These are phyloP conservation scores for Adansonia grandidieri DNA, from an alignment of 441 rosid genomes.

Conservation along the genomic window DNA sequence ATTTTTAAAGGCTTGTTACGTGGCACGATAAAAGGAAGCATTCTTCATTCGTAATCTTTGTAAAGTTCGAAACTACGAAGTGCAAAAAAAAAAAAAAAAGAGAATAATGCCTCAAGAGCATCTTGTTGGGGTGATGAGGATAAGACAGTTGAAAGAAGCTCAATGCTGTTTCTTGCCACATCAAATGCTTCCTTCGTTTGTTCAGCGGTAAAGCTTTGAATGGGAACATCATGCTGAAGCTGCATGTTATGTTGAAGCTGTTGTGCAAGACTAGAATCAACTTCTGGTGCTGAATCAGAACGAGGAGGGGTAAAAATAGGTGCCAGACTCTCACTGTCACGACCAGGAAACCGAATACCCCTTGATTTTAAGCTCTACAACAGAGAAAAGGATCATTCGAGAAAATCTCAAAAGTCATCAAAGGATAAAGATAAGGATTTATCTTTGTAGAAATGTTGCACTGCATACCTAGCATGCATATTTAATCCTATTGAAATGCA, in stretches of 20 bases:
- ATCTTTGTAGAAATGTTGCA: neutral
- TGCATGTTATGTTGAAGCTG: constrained; percentile 45
- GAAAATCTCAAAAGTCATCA: constrained; percentile 15
- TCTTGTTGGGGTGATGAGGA: constrained; percentile 84
- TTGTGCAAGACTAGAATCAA: constrained; percentile 52
- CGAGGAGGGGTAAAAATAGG: constrained; percentile 97
- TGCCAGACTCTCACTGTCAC: constrained; percentile 90
- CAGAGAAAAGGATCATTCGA: constrained; percentile 20
- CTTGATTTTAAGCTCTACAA: constrained; percentile 80
- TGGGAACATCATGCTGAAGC: constrained; percentile 57
- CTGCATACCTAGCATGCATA: neutral
- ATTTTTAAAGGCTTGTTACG: constrained; percentile 6
- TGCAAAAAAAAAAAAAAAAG: constrained; percentile 9
- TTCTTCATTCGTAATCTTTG: neutral
- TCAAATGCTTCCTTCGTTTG: constrained; percentile 89
- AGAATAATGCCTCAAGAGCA: constrained; percentile 57
- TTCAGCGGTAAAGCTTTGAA: constrained; percentile 67
- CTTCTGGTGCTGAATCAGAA: constrained; percentile 68
- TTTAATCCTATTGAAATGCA: neutral
- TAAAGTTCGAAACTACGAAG: constrained; percentile 15
- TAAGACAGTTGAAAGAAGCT: constrained; percentile 80
- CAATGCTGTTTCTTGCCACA: constrained; percentile 86
- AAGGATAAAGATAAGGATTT: neutral
- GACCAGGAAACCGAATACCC: constrained; percentile 95
- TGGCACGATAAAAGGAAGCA: neutral